A percentile compares a stretch with the other conserved stretches of the same genome.
phyloP scores from a whole-genome alignment of 208 protist species.

The Leishmania guyanensis region DNA sequence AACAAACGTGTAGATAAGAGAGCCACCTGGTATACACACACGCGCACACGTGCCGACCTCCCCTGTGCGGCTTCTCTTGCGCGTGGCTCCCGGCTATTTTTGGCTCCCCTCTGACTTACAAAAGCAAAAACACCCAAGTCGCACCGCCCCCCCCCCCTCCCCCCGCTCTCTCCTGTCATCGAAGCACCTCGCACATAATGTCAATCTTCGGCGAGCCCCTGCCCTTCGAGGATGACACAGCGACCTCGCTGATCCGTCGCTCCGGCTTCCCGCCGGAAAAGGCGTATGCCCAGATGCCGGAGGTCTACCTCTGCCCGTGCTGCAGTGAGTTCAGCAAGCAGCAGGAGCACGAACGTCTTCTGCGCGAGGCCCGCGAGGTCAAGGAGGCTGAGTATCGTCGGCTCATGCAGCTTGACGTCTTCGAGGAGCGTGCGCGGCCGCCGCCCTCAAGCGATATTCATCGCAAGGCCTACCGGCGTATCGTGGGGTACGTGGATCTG shows the following conservation, averaged over 20 bases:
- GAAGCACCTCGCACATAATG: conserved; percentile 34
- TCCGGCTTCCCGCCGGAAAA: conserved; percentile 75
- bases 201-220: conserved; percentile 85
- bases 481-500: conserved; percentile 49
- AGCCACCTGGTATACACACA: conserved; percentile 3
- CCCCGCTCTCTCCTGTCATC: background rate
- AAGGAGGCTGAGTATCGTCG: conserved; percentile 71
- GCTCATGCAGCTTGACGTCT: conserved; percentile 87
- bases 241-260: conserved; percentile 84
- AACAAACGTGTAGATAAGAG: conserved; percentile 17
- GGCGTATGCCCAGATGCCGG: conserved; percentile 85
- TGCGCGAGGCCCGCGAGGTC: conserved; percentile 56
- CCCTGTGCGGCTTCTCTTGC: background rate
- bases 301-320: conserved; percentile 83
- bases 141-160: too few species aligned
- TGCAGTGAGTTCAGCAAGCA: conserved; percentile 73
- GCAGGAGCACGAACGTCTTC: conserved; percentile 63
- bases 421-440: conserved; percentile 84
- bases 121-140: conserved; percentile 1
- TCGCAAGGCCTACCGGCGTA: conserved; percentile 46
- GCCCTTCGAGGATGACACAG: conserved; percentile 90
- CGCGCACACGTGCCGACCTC: background rate
- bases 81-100: background rate
- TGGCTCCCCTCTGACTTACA: background rate
- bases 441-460: conserved; percentile 36